phyloP scores from a whole-genome alignment of 371 early-diverging fungal species.

The Saksenaea vasiformis region DNA sequence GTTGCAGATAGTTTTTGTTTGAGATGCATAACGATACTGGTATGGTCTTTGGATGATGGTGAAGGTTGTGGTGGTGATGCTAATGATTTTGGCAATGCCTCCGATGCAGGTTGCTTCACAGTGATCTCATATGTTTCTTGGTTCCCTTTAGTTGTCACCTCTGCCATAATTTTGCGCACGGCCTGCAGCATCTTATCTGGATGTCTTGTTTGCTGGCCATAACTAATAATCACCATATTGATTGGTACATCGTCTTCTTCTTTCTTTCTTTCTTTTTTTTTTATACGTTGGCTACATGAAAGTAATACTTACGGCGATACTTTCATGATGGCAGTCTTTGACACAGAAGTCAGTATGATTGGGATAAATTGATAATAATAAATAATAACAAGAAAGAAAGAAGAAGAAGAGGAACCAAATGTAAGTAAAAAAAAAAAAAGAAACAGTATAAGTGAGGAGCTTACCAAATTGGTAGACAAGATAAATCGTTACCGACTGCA shows the following conservation, averaged over 20 bases:
- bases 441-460: not conserved
- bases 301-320: not conserved
- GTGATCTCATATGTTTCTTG: conserved; percentile 6
- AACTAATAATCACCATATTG: not conserved
- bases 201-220: conserved; percentile 9
- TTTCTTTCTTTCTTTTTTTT: no score
- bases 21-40: conserved; percentile 25
- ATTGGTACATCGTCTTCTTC: no score
- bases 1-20: conserved; percentile 23
- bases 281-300: no score
- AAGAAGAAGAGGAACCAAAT: conserved; percentile 13
- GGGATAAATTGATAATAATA: conserved; percentile 8
- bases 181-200: conserved; percentile 6
- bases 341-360: not conserved
- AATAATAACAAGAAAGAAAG: conserved; percentile 8
- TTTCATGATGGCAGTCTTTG: not conserved
- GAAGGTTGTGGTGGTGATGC: not conserved
- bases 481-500: not conserved
- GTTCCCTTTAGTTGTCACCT: not conserved
- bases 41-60: conserved; percentile 5
- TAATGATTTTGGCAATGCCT: not conserved
- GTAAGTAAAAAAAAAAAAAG: conserved; percentile 19
- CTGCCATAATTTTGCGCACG: conserved; percentile 3
- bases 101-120: conserved; percentile 9
- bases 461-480: conserved; percentile 1